Evolutionary conservation across 2,329 filamentous ascomycete species (phyloP), one percentile per base, ranked within the genome.

Genomic region (Thyridium curvatum): DNA sequence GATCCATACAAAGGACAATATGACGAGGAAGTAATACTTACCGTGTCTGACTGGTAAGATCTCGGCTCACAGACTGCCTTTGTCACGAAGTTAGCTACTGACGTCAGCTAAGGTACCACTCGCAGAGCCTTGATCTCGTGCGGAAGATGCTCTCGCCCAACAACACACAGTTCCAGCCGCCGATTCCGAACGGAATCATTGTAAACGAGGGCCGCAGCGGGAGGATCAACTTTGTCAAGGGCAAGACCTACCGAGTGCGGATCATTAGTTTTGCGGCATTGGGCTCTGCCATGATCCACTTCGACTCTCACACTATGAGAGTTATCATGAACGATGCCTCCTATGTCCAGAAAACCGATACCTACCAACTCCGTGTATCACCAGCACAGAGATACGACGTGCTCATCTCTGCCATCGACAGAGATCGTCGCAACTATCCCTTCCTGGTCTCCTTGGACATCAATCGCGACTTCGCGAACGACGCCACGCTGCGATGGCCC

Each of bases 21-120:
- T 41, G 76, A 82, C 33, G 70, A 78, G 34, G 77, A 84, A 52
- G 54, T 77, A 14, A 62, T 76, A 2, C 45, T 84, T n/a, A 74
- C 72, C 1, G 50, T 82, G 2, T 56, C 64, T 65, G 38, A 69
- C 66, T 45, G 54, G 65, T 35, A 53, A 41, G 51, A 30, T 34
- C 4, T 3, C 12, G 3, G 13, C 21, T 17, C n/a, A 39, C 37
- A 13, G n/a, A 7, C 8, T n/a, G 13, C 13, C 15, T 32, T 32
- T 32, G 6, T 9, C 18, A 12, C 10, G 21, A 26, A 6, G 8
- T 39, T 12, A 39, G n/a, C 5, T 16, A 12, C 3, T 32, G 18
- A 34, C n/a, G 18, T 32, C 9, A 26, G 7, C 30, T 16, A 38
- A 68, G 65, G 65, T 71, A 70, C 41, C 64, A 68, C 39, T 43